phyloP scores from a whole-genome alignment of 208 protist species.

The Crithidia brevicula region DNA sequence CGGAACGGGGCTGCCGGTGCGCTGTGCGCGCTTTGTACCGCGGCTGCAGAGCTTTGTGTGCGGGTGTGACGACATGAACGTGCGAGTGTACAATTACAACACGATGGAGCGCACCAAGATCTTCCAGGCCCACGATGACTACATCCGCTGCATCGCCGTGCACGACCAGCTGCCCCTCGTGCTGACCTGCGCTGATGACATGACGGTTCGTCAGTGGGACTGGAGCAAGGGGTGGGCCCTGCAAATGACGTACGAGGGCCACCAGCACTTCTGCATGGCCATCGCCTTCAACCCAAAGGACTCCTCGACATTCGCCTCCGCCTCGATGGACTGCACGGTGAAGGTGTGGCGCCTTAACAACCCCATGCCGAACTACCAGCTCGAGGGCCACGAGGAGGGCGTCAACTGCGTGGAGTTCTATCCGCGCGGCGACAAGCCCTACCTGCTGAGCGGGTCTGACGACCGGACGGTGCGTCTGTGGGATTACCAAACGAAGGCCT shows the following conservation, averaged over 20 bases:
- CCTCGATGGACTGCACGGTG: constrained; percentile 97
- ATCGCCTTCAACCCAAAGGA: constrained; percentile 99
- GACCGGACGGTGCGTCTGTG: constrained; percentile 97
- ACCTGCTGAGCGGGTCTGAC: constrained; percentile 97
- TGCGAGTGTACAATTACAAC: constrained; percentile 99
- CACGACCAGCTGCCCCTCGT: constrained; percentile 97
- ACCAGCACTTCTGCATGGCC: constrained; percentile 98
- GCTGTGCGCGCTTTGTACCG: constrained; percentile 96
- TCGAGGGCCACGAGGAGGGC: constrained; percentile 98
- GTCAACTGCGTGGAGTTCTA: constrained; percentile 99
- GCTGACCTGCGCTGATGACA: constrained; percentile 98
- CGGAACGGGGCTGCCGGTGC: constrained; percentile 89
- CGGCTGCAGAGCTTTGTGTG: constrained; percentile 97
- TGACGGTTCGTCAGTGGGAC: constrained; percentile 98
- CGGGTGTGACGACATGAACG: constrained; percentile 95
- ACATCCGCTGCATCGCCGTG: constrained; percentile 96
- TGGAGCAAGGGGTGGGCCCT: constrained; percentile 97
- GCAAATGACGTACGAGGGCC: constrained; percentile 96
- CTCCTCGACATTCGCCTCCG: constrained; percentile 97
- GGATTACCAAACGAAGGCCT: constrained; percentile 99
- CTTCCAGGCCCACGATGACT: constrained; percentile 98
- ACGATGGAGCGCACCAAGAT: constrained; percentile 97
- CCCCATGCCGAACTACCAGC: constrained; percentile 95
- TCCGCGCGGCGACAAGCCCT: constrained; percentile 97
- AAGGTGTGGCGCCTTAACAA: constrained; percentile 97